phyloP scores from a whole-genome alignment of 2,329 filamentous ascomycete species.

The Fusarium staphyleae region DNA sequence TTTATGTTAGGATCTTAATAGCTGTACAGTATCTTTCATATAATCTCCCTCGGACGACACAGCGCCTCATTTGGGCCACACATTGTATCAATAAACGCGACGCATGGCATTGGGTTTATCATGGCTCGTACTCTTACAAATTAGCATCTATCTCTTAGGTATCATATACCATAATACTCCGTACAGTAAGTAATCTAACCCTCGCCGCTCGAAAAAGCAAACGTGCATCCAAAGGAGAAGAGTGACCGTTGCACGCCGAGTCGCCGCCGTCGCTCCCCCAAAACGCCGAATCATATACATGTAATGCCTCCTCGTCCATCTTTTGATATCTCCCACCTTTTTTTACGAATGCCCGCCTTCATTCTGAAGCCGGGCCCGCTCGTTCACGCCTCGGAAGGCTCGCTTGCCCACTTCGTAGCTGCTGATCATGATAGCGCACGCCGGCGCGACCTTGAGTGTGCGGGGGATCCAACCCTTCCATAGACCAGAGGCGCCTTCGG shows the following conservation, averaged over 20 bases:
- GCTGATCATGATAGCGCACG: slow-evolving; percentile 99
- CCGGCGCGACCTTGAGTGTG: slow-evolving; percentile 92
- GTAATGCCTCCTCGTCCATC: slow-evolving; percentile 3
- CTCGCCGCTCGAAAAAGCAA: slow-evolving; percentile 17
- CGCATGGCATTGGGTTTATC: neutral
- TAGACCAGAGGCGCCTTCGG: slow-evolving; percentile 80
- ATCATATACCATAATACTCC: slow-evolving; percentile 20
- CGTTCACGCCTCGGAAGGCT: slow-evolving; percentile 79
- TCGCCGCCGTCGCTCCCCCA: slow-evolving; percentile 1
- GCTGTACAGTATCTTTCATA: too few relatives aligned
- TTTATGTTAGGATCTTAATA: too few relatives aligned
- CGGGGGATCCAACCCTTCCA: slow-evolving; percentile 93
- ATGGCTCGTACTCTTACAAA: slow-evolving; percentile 32
- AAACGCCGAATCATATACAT: slow-evolving; percentile 35
- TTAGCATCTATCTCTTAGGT: slow-evolving; percentile 36
- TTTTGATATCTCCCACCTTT: slow-evolving; percentile 21
- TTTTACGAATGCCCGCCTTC: slow-evolving; percentile 17
- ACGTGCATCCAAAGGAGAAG: slow-evolving; percentile 19
- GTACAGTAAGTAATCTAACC: slow-evolving; percentile 26
- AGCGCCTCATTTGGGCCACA: neutral
- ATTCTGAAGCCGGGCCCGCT: slow-evolving; percentile 43
- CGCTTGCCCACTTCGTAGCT: slow-evolving; percentile 97
- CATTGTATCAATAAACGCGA: neutral
- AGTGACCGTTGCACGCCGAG: slow-evolving; percentile 16
- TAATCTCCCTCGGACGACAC: neutral